These are phyloP conservation scores for Pyracantha coccinea DNA, from an alignment of 331 rosid genomes.

Conservation along the genomic window DNA sequence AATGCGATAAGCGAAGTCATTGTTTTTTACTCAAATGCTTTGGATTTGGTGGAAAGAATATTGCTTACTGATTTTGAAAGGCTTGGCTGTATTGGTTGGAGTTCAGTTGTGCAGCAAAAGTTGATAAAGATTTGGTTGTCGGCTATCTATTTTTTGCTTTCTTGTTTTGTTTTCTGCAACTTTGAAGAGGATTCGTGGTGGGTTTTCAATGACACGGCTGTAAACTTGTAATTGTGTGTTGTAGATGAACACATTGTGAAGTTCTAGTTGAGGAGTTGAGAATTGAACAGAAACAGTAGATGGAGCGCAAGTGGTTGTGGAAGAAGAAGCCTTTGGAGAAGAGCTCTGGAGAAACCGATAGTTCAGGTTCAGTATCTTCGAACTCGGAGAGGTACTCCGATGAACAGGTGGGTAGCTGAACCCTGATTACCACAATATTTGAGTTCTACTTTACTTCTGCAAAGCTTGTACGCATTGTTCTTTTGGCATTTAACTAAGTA, in stretches of 20 bases:
- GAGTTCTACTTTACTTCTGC: background rate
- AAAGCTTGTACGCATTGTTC: background rate
- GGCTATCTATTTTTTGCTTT: conserved; percentile 6
- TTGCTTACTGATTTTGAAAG: conserved; percentile 13
- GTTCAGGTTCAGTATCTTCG: conserved; percentile 76
- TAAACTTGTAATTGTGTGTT: conserved; percentile 1
- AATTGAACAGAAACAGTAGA: conserved; percentile 19
- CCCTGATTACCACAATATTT: conserved; percentile 4
- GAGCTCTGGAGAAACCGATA: conserved; percentile 67
- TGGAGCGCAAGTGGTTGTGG: conserved; percentile 92
- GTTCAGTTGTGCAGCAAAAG: conserved; percentile 11
- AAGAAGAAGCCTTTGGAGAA: conserved; percentile 59
- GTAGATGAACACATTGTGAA: conserved; percentile 35
- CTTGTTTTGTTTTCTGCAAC: background rate
- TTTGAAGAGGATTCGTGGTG: background rate
- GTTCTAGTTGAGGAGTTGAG: conserved; percentile 25
- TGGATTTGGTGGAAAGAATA: conserved; percentile 15
- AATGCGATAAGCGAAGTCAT: conserved; percentile 21
- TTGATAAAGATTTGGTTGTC: background rate
- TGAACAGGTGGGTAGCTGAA: conserved; percentile 59
- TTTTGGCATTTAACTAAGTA: background rate
- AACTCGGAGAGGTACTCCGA: conserved; percentile 75
- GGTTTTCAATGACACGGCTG: conserved; percentile 16
- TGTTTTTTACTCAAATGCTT: conserved; percentile 2
- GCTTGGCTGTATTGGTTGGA: conserved; percentile 18